Conservation (phyloP, 192 early-diverging fungal species). For the Mortierella hygrophila region DNA sequence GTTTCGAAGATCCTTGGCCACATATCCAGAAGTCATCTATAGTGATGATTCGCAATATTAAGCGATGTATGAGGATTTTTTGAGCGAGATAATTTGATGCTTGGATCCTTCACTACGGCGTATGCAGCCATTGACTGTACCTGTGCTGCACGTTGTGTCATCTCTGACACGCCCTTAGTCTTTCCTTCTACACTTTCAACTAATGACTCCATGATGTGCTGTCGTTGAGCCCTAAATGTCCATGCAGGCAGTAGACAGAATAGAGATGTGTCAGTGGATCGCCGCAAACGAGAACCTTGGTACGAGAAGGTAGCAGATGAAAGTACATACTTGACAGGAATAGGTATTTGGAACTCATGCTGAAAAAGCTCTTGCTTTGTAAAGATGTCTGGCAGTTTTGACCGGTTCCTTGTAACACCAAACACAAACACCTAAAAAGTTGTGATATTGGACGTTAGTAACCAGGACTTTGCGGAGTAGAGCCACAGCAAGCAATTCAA, state of each 20-base stretch:
- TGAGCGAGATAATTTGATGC: too few relatives aligned
- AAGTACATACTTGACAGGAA: constrained; percentile 56
- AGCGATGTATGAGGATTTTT: too few relatives aligned
- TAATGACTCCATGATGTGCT: constrained; percentile 19
- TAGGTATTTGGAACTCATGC: constrained; percentile 51
- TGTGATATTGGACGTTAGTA: neutral
- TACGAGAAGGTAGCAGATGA: neutral
- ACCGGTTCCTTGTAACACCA: constrained; percentile 48
- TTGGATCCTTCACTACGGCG: too few relatives aligned
- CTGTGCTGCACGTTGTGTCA: constrained; percentile 15
- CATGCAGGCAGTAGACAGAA: neutral
- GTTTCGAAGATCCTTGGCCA: constrained; percentile 64
- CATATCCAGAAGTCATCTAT: constrained; percentile 73
- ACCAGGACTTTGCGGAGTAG: neutral
- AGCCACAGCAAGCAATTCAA: too few relatives aligned
- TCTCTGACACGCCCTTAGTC: neutral
- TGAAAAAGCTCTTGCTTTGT: constrained; percentile 50
- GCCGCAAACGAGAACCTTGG: neutral
- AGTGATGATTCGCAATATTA: too few relatives aligned
- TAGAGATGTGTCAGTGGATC: neutral
- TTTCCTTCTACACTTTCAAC: neutral
- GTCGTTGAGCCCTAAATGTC: constrained; percentile 15
- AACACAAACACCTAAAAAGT: constrained; percentile 56
- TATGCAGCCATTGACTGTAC: neutral
- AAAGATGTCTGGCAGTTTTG: constrained; percentile 56